Base-by-base conservation (phyloP, 306 rosid species). In the Arachis stenosperma region DNA sequence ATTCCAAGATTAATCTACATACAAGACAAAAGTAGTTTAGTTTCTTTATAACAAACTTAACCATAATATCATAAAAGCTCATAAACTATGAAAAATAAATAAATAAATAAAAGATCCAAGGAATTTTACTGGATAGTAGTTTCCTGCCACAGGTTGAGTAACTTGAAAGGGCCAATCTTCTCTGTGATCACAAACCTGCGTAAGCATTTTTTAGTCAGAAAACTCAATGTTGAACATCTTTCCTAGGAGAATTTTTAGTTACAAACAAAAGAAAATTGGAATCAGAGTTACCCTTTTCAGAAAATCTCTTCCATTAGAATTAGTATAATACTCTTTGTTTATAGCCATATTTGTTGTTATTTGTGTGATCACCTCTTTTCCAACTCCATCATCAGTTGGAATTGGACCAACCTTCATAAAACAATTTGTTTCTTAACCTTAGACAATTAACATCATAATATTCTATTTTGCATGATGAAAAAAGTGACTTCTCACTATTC, bases 301-400 rank as follows among this genome's bases (percentile, higher is more conserved):
- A 86, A 93, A 90, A 74, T 93, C 98, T 76, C 98, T 85, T 63
- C 97, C 98, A 8, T 93, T 93, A 7, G 97, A 90, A 79, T 93
- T 96, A 13, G 98, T 90, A 75, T 83, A 89, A 42, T 89, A 93
- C 81, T 60, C 86, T 81, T 87, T 82, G 79, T 89, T 80, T 54
- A 96, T 93, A 61, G 5, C 92, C 97, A 93, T 86, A 74, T 86
- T 86, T 57, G 98, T 67, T 64, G 96, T 85, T 82, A 90, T 40
- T 73, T 64, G 81, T 9, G 90, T 90, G 84, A 90, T 86, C 78
- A 89, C 88, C 78, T 90, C 98, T 84, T 93, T 93, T 53, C 98
- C 97, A 79, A 86, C 72, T 62, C 88, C 70, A 80, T 89, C 97
- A 0, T 87, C 88, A 0, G 83, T 77, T 9, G 98, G 98, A 79